phyloP scores from a whole-genome alignment of 2,329 filamentous ascomycete genomes.

The Cladophialophora bantiana region DNA sequence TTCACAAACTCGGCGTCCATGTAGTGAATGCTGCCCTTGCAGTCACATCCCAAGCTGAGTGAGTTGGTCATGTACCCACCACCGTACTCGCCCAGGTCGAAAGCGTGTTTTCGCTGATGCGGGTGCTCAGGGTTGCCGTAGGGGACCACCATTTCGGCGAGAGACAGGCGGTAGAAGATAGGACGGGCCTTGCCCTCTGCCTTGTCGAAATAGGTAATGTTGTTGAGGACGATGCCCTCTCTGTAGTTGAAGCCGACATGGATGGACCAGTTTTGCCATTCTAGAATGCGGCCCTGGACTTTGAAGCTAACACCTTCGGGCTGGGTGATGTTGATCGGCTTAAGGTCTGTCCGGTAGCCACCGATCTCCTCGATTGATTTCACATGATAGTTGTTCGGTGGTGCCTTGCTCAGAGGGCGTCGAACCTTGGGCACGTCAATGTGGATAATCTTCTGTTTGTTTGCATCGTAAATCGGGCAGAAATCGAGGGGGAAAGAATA shows the following conservation, averaged over 20 bases:
- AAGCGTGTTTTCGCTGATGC: slow-evolving; percentile 58
- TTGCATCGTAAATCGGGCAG: slow-evolving; percentile 86
- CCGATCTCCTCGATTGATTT: slow-evolving; percentile 74
- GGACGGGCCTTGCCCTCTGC: slow-evolving; percentile 69
- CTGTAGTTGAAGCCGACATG: slow-evolving; percentile 95
- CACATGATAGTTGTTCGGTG: slow-evolving; percentile 80
- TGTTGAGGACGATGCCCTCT: slow-evolving; percentile 87
- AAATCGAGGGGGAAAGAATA: slow-evolving; percentile 93
- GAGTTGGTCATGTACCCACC: slow-evolving; percentile 59
- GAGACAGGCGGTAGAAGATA: slow-evolving; percentile 85
- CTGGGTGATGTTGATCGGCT: slow-evolving; percentile 86
- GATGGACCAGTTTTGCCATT: slow-evolving; percentile 93
- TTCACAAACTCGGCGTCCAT: slow-evolving; percentile 77
- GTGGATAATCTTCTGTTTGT: slow-evolving; percentile 77
- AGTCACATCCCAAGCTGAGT: slow-evolving; percentile 60
- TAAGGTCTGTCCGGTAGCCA: slow-evolving; percentile 79
- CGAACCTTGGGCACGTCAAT: slow-evolving; percentile 84
- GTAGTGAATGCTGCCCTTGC: slow-evolving; percentile 90
- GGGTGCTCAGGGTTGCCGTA: slow-evolving; percentile 62
- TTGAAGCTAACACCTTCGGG: slow-evolving; percentile 88
- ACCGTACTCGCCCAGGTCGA: slow-evolving; percentile 57
- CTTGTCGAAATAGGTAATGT: slow-evolving; percentile 89
- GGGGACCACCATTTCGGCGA: slow-evolving; percentile 93
- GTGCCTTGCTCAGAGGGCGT: slow-evolving; percentile 73
- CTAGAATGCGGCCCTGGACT: slow-evolving; percentile 74